Base-by-base conservation (phyloP, 1,139 yeast species). In the Casaregolazyma lundiana region DNA sequence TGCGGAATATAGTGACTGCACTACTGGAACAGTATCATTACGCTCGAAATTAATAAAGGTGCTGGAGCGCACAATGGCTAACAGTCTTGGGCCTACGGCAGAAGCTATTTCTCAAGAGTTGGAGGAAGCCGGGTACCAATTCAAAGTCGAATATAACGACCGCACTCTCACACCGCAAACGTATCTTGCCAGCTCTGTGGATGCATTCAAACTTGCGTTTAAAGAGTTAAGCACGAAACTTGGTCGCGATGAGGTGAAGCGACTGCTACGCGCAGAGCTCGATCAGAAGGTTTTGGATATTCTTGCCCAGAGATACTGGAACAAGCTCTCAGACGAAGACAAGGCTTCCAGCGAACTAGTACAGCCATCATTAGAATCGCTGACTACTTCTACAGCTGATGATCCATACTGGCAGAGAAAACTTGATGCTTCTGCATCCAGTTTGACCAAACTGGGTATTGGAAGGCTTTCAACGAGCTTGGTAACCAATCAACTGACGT, bases 81-180 rank as follows among this genome's bases (percentile, higher is more conserved):
- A 78, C 42, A 85, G 95, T 1, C 72, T 94, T 48, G 83, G 82
- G 54, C 97, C 98, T 16, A 89, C 97, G 4, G 88, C 89, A 47
- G 74, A 78, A 46, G 77, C 90, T 6, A 90, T 94, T 45, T 88
- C 86, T 53, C 92, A 81, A 60, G 98, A 92, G 64, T 75, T 89
- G 45, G 99, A 94, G 64, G 98, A 94, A 59, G 81, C 97, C 0
- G 73, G 95, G 1, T 94, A 94, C 63, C 83, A 84, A 62, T 92
- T 88, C 70, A 94, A 94, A 64, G 98, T 94, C 19, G 97, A 92
- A 64, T 94, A 89, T 65, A 92, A 94, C 63, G 99, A 94, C 64
- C 78, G 97, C 49, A 85, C 84, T 35, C 72, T 94, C 55, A 92
- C 98, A 0, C 95, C 97, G 9, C 94, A 89, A 58, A 87, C 95